Evolutionary conservation across 2,329 filamentous ascomycete genomes (phyloP).

Genomic region (Exserohilum turcica): DNA sequence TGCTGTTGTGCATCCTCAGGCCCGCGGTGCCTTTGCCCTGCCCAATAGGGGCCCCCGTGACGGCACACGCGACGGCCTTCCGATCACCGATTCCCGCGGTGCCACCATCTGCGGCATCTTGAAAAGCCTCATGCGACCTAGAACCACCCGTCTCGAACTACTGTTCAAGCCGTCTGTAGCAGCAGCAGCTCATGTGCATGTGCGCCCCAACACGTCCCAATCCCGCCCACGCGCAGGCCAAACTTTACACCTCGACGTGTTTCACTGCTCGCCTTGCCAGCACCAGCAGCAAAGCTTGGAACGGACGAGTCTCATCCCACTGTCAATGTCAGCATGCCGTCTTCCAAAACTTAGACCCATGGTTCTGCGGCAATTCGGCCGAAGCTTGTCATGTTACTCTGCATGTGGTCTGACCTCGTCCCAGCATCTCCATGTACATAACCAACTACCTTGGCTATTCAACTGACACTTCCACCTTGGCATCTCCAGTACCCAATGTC

Average conservation of each 20-base stretch:
- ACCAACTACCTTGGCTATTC: no score
- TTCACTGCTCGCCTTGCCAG: background rate
- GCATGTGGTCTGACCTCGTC: background rate
- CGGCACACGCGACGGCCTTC: background rate
- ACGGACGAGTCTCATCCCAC: background rate
- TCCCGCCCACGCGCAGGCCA: background rate
- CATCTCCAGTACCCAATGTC: background rate
- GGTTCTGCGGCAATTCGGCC: background rate
- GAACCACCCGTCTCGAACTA: conserved; percentile 11
- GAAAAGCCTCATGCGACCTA: conserved; percentile 6
- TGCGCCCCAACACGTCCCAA: background rate
- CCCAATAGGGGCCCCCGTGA: conserved; percentile 9
- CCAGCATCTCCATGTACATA: background rate
- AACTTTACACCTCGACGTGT: background rate
- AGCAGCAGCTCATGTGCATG: background rate
- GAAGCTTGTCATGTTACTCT: background rate
- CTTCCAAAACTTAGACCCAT: background rate
- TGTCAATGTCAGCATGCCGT: background rate
- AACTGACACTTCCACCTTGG: no score
- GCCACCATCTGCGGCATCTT: conserved; percentile 19
- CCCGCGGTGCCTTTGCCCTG: background rate
- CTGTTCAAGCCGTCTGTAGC: conserved; percentile 1
- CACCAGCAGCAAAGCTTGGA: background rate
- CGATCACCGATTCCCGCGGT: conserved; percentile 17
- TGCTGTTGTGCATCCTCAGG: conserved; percentile 5